These are phyloP conservation scores for Penicillium sclerotigenum DNA, from an alignment of 2,329 filamentous ascomycete species.

Conservation along the genomic window DNA sequence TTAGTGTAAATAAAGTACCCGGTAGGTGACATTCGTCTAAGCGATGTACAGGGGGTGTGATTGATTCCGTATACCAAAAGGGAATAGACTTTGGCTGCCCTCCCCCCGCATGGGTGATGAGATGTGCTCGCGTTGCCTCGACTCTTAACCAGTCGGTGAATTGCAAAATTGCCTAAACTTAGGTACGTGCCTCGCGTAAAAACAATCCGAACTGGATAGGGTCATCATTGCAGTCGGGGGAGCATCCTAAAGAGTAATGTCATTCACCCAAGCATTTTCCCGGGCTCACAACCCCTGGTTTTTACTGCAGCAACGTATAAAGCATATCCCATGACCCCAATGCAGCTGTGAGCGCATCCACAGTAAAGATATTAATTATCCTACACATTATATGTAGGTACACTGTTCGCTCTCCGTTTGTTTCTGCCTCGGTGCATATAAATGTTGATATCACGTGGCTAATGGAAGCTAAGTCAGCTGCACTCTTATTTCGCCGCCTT, in stretches of 20 bases:
- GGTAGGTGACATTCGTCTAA: conserved; percentile 16
- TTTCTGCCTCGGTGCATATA: background rate
- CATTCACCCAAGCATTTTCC: background rate
- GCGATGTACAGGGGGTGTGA: conserved; percentile 15
- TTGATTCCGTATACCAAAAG: conserved; percentile 14
- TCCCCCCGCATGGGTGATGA: conserved; percentile 14
- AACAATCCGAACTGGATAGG: background rate
- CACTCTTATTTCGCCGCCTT: background rate
- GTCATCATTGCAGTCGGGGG: background rate
- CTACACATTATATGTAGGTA: background rate
- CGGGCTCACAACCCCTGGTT: background rate
- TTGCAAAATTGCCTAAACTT: background rate
- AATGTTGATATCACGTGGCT: conserved; percentile 3
- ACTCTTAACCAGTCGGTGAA: background rate
- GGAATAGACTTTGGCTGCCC: conserved; percentile 8
- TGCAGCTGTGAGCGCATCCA: background rate
- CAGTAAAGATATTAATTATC: background rate
- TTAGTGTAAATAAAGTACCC: background rate
- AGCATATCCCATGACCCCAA: background rate
- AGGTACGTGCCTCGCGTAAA: background rate
- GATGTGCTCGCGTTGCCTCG: conserved; percentile 1
- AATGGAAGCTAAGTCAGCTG: background rate
- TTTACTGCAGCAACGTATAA: background rate
- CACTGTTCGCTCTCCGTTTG: background rate
- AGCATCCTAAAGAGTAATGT: background rate